Conservation (phyloP, 2,329 filamentous ascomycete species). For the Diplodia intermedia region DNA sequence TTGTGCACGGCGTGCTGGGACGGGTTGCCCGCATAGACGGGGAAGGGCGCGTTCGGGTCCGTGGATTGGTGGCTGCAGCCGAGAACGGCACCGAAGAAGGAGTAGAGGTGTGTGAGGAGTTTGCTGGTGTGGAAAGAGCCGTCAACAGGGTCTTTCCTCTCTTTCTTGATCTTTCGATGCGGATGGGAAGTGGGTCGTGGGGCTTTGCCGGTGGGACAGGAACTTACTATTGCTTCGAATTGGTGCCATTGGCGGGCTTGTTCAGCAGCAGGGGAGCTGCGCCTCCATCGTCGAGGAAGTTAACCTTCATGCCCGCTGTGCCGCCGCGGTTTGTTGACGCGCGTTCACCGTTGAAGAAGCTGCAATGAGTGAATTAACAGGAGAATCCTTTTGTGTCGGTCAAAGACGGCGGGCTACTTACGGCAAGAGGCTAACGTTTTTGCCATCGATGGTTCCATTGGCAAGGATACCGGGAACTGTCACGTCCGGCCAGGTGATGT, state of each 20-base stretch:
- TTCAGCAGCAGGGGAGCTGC: constrained; percentile 63
- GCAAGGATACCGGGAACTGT: constrained; percentile 65
- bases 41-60: constrained; percentile 45
- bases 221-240: constrained; percentile 64
- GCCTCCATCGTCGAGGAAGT: constrained; percentile 68
- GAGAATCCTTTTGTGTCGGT: background rate
- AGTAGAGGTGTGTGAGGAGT: constrained; percentile 67
- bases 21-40: constrained; percentile 55
- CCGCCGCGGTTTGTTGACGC: constrained; percentile 62
- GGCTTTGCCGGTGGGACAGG: background rate
- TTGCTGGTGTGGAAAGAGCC: constrained; percentile 46
- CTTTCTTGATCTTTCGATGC: background rate
- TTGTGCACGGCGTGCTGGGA: constrained; percentile 64
- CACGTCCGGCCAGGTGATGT: constrained; percentile 39
- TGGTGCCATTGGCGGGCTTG: constrained; percentile 59
- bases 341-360: constrained; percentile 60
- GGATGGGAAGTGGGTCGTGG: background rate
- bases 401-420: constrained; percentile 47
- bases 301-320: constrained; percentile 56
- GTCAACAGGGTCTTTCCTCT: background rate
- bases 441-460: constrained; percentile 57
- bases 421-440: constrained; percentile 62
- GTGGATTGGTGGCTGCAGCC: constrained; percentile 39
- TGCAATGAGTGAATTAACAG: background rate
- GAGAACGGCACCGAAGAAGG: constrained; percentile 66